Percentiles rank a stretch among this genome's conserved stretches.
phyloP scores from a whole-genome alignment of 1,139 yeast species.

The Hansenula sp. region DNA sequence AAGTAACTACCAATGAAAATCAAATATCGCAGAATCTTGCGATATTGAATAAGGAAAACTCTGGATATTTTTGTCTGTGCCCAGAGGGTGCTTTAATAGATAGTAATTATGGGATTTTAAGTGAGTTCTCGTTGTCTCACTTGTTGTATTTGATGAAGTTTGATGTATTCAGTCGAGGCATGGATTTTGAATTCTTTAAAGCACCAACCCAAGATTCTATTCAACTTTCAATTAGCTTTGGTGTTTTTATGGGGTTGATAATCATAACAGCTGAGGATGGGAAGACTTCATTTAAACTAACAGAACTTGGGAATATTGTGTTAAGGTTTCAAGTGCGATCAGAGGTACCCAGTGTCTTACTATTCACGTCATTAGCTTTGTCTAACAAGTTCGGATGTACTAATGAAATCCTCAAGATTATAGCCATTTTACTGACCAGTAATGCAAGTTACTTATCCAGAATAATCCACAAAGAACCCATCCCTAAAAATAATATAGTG shows the following conservation, averaged over 20 bases:
- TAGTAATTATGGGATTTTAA: neutral
- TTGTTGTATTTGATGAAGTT: conserved; percentile 4
- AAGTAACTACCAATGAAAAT: conserved; percentile 2
- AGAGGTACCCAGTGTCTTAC: neutral
- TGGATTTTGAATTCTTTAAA: conserved; percentile 7
- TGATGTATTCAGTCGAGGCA: neutral
- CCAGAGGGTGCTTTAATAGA: neutral
- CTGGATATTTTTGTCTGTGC: conserved; percentile 6
- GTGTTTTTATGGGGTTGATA: conserved; percentile 8
- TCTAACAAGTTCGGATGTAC: neutral
- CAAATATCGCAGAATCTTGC: conserved; percentile 4
- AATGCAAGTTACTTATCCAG: neutral
- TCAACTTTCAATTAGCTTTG: conserved; percentile 2
- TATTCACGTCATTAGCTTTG: neutral
- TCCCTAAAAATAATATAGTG: neutral
- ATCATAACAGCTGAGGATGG: neutral
- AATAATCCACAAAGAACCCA: neutral
- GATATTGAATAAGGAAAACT: neutral
- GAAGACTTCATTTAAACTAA: conserved; percentile 2
- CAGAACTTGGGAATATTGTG: conserved; percentile 4
- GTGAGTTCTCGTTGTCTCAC: conserved; percentile 4
- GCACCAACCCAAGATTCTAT: conserved; percentile 9
- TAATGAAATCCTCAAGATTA: conserved; percentile 4
- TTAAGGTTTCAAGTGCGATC: conserved; percentile 2
- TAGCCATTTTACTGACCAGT: conserved; percentile 1